A percentile compares a stretch with the other conserved stretches of the same genome.
Evolutionary conservation across 1,284 basidiomycete genomes (phyloP).

Genomic region (Singerocomus inundabilis): DNA sequence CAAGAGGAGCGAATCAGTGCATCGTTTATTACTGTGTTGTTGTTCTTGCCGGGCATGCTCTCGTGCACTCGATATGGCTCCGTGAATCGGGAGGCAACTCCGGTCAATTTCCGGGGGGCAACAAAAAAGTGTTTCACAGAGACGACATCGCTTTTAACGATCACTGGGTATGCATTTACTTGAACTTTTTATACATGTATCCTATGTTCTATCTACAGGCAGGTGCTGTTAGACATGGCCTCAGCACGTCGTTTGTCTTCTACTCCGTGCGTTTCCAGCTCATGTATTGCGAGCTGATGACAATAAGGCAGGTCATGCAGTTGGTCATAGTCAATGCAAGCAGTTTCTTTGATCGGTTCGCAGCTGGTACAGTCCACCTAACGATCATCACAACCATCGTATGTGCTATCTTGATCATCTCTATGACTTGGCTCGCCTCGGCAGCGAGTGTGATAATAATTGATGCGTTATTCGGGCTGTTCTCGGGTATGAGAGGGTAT

Average conservation of each 20-base stretch:
- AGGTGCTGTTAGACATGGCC: conserved; percentile 28
- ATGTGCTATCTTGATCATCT: conserved; percentile 38
- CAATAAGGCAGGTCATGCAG: conserved; percentile 27
- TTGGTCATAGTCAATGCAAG: conserved; percentile 44
- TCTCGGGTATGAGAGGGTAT: conserved; percentile 41
- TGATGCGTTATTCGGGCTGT: conserved; percentile 49
- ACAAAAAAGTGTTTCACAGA: conserved; percentile 27
- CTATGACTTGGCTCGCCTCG: conserved; percentile 41
- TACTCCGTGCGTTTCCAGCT: conserved; percentile 24
- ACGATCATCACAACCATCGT: conserved; percentile 33
- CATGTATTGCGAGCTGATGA: background rate
- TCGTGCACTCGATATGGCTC: conserved; percentile 28
- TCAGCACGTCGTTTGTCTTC: conserved; percentile 27
- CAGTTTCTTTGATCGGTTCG: conserved; percentile 40
- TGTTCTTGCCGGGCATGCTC: conserved; percentile 30
- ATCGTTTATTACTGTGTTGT: conserved; percentile 23
- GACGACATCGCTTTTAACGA: too few relatives aligned
- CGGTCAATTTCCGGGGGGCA: conserved; percentile 18
- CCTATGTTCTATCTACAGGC: conserved; percentile 34
- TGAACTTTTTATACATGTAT: conserved; percentile 15
- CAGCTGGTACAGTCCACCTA: conserved; percentile 40
- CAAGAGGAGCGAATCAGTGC: too few relatives aligned
- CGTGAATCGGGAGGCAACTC: background rate
- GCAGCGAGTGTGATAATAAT: conserved; percentile 43
- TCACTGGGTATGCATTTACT: conserved; percentile 17